Base-by-base conservation (phyloP, 768 basidiomycete species). In the Tricholoma hemisulphureum region DNA sequence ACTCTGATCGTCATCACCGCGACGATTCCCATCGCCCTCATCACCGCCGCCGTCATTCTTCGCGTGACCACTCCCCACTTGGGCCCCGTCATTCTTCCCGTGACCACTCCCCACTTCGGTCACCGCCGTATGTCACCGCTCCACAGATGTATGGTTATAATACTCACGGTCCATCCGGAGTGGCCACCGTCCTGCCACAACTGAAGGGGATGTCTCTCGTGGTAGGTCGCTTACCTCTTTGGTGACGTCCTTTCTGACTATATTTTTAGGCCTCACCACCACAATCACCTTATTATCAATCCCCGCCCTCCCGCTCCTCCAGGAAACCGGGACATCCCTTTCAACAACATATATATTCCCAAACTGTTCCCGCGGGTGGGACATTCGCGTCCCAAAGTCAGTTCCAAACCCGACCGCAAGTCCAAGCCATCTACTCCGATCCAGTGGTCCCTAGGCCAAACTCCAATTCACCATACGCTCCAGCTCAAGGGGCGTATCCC, bases 391-490 rank as follows among this genome's bases (percentile, higher is more conserved):
- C 51, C 16, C 51, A 39, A 13, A 26, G 26, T 26, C 39, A 26
- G 20, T 14, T 21, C 11, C 53, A 29, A 29, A 2, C 16, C 14
- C 18, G 53, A 2, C 53, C 39, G 10, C 53, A 21, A 28, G 29
- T 28, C 13, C 39, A 41, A 8, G 9, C 37, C 54, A 60, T 51
- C 45, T 39, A 43, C 8, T 16, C 60, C 16, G 39, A 4, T 37
- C 37, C 56, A 28, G 16, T 41, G 34, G 4, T 23, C 2, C 1
- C 26, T 50, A 16, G 41, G 20, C n/a, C 39, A 39, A 6, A 39
- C 53, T 5, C 58, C 45, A 13, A 46, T 29, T 2, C 56, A 23
- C 56, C 58, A 16, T 53, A 61, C 51, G 50, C 58, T 29, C 23
- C 21, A 5, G 23, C 10, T 4, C 57, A 60, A 16, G 37, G 18